phyloP scores from a whole-genome alignment of 345 rosid species.

The Gossypium herbaceum region DNA sequence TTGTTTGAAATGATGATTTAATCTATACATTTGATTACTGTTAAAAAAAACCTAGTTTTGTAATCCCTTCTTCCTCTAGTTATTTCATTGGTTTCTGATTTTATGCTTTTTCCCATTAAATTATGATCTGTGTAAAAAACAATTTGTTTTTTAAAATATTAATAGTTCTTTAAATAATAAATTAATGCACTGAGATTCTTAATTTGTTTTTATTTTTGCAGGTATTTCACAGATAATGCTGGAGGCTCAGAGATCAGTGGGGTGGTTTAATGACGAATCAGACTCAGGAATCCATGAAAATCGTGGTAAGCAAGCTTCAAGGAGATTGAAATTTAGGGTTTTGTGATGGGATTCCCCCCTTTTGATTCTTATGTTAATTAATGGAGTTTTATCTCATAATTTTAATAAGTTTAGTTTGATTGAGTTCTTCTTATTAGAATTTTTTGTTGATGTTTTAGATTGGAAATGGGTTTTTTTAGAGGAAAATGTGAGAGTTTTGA shows the following conservation, averaged over 20 bases:
- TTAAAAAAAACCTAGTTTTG: not conserved
- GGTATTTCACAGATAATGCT: conserved; percentile 10
- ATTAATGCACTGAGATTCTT: not conserved
- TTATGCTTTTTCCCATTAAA: not conserved
- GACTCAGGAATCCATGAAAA: not conserved
- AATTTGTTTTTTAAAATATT: no score
- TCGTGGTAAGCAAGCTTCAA: conserved; percentile 2
- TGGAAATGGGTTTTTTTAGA: no score
- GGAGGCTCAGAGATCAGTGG: conserved; percentile 10
- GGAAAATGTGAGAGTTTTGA: not conserved
- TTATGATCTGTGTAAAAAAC: no score
- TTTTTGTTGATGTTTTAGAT: not conserved
- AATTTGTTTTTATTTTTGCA: not conserved
- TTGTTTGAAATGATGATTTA: not conserved
- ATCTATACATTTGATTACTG: not conserved
- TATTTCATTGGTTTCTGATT: not conserved
- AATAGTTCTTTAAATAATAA: no score
- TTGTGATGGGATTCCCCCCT: not conserved
- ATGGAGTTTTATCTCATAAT: not conserved
- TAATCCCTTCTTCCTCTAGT: no score
- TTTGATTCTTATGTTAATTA: not conserved
- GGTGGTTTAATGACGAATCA: conserved; percentile 1
- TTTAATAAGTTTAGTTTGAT: not conserved
- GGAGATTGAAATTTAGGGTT: not conserved
- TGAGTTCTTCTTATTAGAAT: not conserved